Evolutionary conservation across 2,329 filamentous ascomycete genomes (phyloP).

Genomic region (Cladosporium sp.): DNA sequence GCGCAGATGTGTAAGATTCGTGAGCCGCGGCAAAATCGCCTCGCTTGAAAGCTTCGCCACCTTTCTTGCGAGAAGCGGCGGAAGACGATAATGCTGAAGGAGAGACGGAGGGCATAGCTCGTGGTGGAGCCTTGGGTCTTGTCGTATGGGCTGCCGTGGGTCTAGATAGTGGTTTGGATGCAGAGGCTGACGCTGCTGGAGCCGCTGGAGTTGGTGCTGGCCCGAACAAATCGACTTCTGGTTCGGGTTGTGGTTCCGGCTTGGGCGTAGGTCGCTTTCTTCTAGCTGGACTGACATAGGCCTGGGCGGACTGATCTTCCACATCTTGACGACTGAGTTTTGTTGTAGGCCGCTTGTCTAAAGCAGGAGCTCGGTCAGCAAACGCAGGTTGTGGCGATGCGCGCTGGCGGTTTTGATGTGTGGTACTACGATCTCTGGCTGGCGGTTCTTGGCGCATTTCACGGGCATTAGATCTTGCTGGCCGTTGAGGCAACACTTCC

Average conservation of each 20-base stretch:
- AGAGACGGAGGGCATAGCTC: slow-evolving; percentile 67
- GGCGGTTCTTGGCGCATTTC: slow-evolving; percentile 24
- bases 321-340: slow-evolving; percentile 71
- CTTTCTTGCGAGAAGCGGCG: slow-evolving; percentile 73
- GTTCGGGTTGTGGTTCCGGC: slow-evolving; percentile 31
- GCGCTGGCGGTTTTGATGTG: slow-evolving; percentile 39
- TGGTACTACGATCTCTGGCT: slow-evolving; percentile 30
- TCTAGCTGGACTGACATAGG: slow-evolving; percentile 83
- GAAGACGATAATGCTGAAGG: slow-evolving; percentile 71
- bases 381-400: slow-evolving; percentile 43
- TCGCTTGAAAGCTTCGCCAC: slow-evolving; percentile 87
- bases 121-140: slow-evolving; percentile 51
- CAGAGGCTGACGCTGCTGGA: not conserved
- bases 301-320: slow-evolving; percentile 78
- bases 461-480: slow-evolving; percentile 33
- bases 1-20: slow-evolving; percentile 73
- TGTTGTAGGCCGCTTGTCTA: slow-evolving; percentile 42
- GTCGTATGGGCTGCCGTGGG: slow-evolving; percentile 43
- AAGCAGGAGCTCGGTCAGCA: slow-evolving; percentile 39
- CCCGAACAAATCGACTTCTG: slow-evolving; percentile 39
- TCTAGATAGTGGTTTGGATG: slow-evolving; percentile 37
- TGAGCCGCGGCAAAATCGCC: slow-evolving; percentile 90
- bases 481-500: slow-evolving; percentile 54
- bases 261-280: slow-evolving; percentile 66
- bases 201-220: slow-evolving; percentile 24